Percentiles rank a stretch among this genome's conserved stretches.
phyloP scores from a whole-genome alignment of 2,329 filamentous ascomycete genomes.

The Calonectria pseudoreteaudii region DNA sequence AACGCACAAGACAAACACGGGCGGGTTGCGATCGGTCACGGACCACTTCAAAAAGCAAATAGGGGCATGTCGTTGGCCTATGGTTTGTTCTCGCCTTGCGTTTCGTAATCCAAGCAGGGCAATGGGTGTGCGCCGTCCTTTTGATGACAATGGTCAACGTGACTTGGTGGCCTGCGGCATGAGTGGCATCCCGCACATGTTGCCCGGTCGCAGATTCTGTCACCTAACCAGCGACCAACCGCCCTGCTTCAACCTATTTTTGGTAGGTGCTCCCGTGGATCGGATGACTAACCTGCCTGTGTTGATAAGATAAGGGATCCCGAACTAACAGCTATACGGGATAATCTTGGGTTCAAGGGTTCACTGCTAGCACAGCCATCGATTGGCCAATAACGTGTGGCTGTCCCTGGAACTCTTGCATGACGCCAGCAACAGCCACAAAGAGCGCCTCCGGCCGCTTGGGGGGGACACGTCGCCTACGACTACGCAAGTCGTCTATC shows the following conservation, averaged over 20 bases:
- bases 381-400: conserved; percentile 26
- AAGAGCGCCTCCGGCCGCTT: conserved; percentile 8
- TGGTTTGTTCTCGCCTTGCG: conserved; percentile 15
- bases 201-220: conserved; percentile 1
- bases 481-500: conserved; percentile 21
- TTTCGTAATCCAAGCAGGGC: not conserved
- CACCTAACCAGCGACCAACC: not conserved
- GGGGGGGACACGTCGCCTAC: conserved; percentile 41
- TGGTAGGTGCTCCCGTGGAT: not conserved
- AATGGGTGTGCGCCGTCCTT: conserved; percentile 15
- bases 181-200: conserved; percentile 1
- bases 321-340: not conserved
- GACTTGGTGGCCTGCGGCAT: conserved; percentile 7
- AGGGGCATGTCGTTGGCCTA: conserved; percentile 12
- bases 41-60: conserved; percentile 18
- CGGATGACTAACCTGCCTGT: not conserved
- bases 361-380: conserved; percentile 2
- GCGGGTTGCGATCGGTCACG: conserved; percentile 1
- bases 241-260: not conserved
- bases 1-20: conserved; percentile 4
- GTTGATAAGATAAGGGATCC: conserved; percentile 14
- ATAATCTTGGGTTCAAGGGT: not conserved
- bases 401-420: not conserved
- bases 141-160: conserved; percentile 7
- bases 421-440: conserved; percentile 16